Evolutionary conservation across 2,329 filamentous ascomycete genomes (phyloP).

Genomic region (Elsinoe arachidis): DNA sequence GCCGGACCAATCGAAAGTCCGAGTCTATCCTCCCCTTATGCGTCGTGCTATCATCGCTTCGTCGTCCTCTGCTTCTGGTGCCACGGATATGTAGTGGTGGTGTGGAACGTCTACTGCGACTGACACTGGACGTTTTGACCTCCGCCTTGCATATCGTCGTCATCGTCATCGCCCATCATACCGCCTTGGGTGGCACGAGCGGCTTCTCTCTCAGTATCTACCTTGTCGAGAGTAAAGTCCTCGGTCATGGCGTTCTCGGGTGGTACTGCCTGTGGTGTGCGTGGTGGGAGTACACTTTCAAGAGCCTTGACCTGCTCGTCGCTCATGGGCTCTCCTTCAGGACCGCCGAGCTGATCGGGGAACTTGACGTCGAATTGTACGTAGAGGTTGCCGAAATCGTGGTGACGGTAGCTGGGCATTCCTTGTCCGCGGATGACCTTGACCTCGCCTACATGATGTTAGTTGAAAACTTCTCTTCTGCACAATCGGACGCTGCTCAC

Average conservation of each 20-base stretch:
- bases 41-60: background rate
- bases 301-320: slow-evolving; percentile 67
- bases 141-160: slow-evolving; percentile 50
- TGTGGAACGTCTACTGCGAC: slow-evolving; percentile 58
- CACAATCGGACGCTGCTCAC: slow-evolving; percentile 46
- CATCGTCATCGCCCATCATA: slow-evolving; percentile 54
- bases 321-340: slow-evolving; percentile 41
- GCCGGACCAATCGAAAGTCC: background rate
- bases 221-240: slow-evolving; percentile 75
- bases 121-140: slow-evolving; percentile 79
- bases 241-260: slow-evolving; percentile 86
- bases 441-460: slow-evolving; percentile 56
- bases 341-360: slow-evolving; percentile 49
- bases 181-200: slow-evolving; percentile 53
- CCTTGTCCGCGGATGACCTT: slow-evolving; percentile 95
- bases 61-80: background rate
- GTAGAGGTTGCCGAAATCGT: slow-evolving; percentile 92
- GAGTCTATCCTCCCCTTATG: background rate
- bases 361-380: slow-evolving; percentile 98
- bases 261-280: slow-evolving; percentile 54
- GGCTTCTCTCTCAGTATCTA: slow-evolving; percentile 58
- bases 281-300: slow-evolving; percentile 74
- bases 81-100: background rate
- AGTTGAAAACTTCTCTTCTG: slow-evolving; percentile 18
- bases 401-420: slow-evolving; percentile 93